These are phyloP conservation scores for Orbilia oligospora DNA, from an alignment of 2,329 filamentous ascomycete genomes.

Conservation along the genomic window DNA sequence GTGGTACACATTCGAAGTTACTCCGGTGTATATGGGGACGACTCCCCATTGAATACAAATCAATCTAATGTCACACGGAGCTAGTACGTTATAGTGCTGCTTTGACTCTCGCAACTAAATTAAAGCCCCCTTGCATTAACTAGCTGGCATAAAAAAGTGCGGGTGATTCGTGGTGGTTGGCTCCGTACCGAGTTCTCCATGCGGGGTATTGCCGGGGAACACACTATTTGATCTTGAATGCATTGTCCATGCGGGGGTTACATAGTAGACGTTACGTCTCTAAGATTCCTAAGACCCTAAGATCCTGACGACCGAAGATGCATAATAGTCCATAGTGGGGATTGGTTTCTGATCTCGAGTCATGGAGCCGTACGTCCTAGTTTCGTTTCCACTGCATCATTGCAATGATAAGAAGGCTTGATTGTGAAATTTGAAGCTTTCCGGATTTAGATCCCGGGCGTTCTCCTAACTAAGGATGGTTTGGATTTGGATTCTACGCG, in stretches of 20 bases:
- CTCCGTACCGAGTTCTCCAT: constrained; percentile 23
- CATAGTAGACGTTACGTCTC: neutral
- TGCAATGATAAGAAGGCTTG: neutral
- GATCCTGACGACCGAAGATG: constrained; percentile 8
- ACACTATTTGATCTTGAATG: neutral
- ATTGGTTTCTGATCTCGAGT: neutral
- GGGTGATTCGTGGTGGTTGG: neutral
- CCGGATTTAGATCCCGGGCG: constrained; percentile 14
- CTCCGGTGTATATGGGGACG: constrained; percentile 1
- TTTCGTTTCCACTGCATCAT: neutral
- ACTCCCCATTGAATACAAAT: neutral
- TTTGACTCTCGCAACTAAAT: no score
- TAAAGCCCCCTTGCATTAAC: no score
- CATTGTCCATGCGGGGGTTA: constrained; percentile 1
- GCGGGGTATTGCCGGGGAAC: constrained; percentile 27
- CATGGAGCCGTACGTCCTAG: constrained; percentile 24
- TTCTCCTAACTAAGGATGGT: neutral
- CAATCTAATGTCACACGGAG: constrained; percentile 2
- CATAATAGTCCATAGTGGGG: no score
- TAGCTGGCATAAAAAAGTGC: neutral
- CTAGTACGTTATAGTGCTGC: neutral
- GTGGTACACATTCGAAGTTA: neutral
- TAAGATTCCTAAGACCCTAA: neutral
- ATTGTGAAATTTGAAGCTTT: neutral
- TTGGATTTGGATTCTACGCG: no score